Evolutionary conservation across 2,329 filamentous ascomycete species (phyloP).

Genomic region (Colletotrichum lini): DNA sequence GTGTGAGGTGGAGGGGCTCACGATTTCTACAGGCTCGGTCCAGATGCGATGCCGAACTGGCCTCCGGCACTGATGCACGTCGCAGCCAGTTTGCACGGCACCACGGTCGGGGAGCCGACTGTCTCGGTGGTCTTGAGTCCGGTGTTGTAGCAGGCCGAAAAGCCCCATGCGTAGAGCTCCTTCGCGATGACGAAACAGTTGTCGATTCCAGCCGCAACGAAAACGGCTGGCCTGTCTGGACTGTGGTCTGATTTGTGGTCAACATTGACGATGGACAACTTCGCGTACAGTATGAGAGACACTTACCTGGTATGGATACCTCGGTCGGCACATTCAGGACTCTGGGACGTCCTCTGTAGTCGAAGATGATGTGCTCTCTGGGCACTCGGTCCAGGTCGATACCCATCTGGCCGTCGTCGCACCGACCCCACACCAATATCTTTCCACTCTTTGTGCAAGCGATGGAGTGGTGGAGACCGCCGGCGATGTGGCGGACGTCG

Average conservation of each 20-base stretch:
- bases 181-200: constrained; percentile 29
- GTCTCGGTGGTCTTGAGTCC: constrained; percentile 65
- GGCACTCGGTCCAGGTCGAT: constrained; percentile 66
- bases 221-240: constrained; percentile 41
- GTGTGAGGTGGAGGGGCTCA: constrained; percentile 48
- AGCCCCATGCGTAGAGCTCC: constrained; percentile 31
- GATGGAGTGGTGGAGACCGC: constrained; percentile 77
- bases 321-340: constrained; percentile 67
- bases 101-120: constrained; percentile 70
- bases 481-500: constrained; percentile 70
- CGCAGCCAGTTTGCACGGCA: constrained; percentile 14
- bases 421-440: constrained; percentile 63
- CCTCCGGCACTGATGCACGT: constrained; percentile 33
- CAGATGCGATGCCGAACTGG: constrained; percentile 33
- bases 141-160: constrained; percentile 33
- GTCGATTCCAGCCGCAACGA: constrained; percentile 53
- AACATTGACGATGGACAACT: too few species aligned
- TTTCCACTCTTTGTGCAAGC: constrained; percentile 58
- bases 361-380: constrained; percentile 71
- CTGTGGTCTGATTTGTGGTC: background rate
- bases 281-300: too few species aligned
- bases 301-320: constrained; percentile 46
- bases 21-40: background rate
- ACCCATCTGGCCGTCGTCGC: constrained; percentile 68
- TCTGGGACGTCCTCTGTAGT: constrained; percentile 73